These are phyloP conservation scores for Leptographium galeiforme DNA, from an alignment of 2,329 filamentous ascomycete species.

Conservation along the genomic window DNA sequence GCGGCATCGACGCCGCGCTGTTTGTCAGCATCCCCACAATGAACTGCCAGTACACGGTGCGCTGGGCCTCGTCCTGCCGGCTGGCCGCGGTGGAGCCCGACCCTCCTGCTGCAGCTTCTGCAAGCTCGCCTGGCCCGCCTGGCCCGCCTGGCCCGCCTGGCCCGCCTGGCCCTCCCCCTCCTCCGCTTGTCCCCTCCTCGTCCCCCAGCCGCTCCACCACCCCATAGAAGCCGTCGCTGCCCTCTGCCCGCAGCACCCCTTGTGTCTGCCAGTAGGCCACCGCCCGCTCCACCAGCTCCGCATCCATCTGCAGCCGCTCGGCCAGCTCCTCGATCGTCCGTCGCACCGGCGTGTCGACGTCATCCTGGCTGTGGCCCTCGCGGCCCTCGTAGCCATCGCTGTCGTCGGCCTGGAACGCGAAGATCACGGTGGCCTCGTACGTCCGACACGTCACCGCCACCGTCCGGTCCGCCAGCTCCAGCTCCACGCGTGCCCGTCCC, in stretches of 20 bases:
- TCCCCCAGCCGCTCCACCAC: slow-evolving; percentile 48
- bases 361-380: slow-evolving; percentile 13
- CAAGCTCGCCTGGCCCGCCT: not conserved
- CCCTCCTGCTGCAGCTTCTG: slow-evolving; percentile 14
- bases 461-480: slow-evolving; percentile 70
- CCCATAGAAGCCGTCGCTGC: slow-evolving; percentile 29
- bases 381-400: slow-evolving; percentile 18
- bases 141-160: slow-evolving; percentile 14
- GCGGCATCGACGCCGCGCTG: slow-evolving; percentile 64
- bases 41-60: slow-evolving; percentile 73
- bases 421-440: slow-evolving; percentile 79
- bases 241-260: slow-evolving; percentile 40
- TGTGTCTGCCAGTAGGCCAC: slow-evolving; percentile 61
- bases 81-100: slow-evolving; percentile 9
- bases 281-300: slow-evolving; percentile 53
- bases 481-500: slow-evolving; percentile 64
- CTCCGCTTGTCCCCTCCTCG: not conserved
- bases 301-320: slow-evolving; percentile 55
- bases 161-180: slow-evolving; percentile 13
- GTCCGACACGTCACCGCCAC: slow-evolving; percentile 61
- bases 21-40: slow-evolving; percentile 94
- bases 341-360: slow-evolving; percentile 18
- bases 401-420: slow-evolving; percentile 58
- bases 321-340: slow-evolving; percentile 38
- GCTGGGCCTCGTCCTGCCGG: slow-evolving; percentile 35